Conservation (phyloP, 2,329 filamentous ascomycete species). For the Xylariaceae sp. region DNA sequence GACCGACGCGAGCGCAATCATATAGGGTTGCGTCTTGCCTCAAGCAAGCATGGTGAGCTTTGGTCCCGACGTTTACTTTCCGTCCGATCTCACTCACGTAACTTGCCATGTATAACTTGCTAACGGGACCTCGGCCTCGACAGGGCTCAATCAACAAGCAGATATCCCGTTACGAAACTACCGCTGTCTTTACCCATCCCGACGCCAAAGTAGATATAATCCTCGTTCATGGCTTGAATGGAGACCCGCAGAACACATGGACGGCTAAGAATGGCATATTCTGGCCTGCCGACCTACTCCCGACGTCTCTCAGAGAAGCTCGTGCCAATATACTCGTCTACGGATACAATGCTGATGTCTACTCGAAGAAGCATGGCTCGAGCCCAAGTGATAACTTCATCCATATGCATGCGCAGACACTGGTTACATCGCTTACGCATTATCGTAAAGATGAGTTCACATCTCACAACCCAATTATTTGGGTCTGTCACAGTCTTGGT, state of each 20-base stretch:
- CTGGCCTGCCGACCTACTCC: constrained; percentile 74
- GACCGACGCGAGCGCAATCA: constrained; percentile 17
- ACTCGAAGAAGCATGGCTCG: constrained; percentile 53
- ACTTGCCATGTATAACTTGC: constrained; percentile 25
- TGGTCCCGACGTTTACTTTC: not conserved
- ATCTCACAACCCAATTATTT: constrained; percentile 71
- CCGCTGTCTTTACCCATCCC: constrained; percentile 63
- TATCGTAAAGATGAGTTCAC: constrained; percentile 66
- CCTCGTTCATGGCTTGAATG: constrained; percentile 74
- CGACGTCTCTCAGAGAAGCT: constrained; percentile 59
- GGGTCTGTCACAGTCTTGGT: constrained; percentile 76
- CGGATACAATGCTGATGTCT: constrained; percentile 75
- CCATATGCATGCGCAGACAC: constrained; percentile 72
- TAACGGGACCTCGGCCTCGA: constrained; percentile 18
- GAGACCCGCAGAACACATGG: constrained; percentile 69
- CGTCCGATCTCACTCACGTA: constrained; percentile 5
- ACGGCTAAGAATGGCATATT: constrained; percentile 62
- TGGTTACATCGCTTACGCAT: constrained; percentile 66
- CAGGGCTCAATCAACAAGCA: constrained; percentile 57
- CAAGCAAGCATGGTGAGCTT: constrained; percentile 32
- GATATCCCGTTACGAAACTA: constrained; percentile 62
- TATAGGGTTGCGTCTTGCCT: constrained; percentile 26
- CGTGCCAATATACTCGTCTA: constrained; percentile 72
- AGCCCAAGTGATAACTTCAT: constrained; percentile 70
- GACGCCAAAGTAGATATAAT: constrained; percentile 68